phyloP scores from a whole-genome alignment of 257 asterid genomes.

The Nicotiana attenuata region DNA sequence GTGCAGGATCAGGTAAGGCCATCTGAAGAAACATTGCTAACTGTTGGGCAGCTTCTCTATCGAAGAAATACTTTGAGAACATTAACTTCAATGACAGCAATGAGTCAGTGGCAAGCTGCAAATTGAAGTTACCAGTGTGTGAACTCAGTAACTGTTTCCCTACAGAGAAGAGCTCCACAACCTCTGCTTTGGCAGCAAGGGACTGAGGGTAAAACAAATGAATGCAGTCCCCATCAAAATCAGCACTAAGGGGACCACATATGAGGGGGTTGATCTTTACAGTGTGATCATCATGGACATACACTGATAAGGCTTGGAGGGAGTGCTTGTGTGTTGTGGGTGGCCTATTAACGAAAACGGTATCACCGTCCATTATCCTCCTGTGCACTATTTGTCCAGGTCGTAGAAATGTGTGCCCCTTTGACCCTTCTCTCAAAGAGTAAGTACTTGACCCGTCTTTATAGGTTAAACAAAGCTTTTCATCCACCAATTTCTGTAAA shows the following conservation, averaged over 20 bases:
- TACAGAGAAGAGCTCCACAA: slow-evolving; percentile 83
- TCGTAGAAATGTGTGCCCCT: slow-evolving; percentile 83
- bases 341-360: slow-evolving; percentile 87
- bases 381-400: slow-evolving; percentile 93
- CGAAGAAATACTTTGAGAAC: slow-evolving; percentile 45
- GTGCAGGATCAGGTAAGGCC: slow-evolving; percentile 50
- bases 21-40: slow-evolving; percentile 70
- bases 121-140: slow-evolving; percentile 91
- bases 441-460: slow-evolving; percentile 71
- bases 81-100: slow-evolving; percentile 66
- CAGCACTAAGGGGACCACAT: slow-evolving; percentile 95
- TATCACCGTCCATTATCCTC: slow-evolving; percentile 93
- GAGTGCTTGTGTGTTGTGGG: slow-evolving; percentile 99
- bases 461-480: slow-evolving; percentile 72
- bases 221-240: slow-evolving; percentile 92
- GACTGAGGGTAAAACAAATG: slow-evolving; percentile 94
- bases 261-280: slow-evolving; percentile 93
- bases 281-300: slow-evolving; percentile 81
- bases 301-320: slow-evolving; percentile 78
- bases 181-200: slow-evolving; percentile 95
- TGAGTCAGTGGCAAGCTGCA: slow-evolving; percentile 78
- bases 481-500: slow-evolving; percentile 84
- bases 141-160: slow-evolving; percentile 95
- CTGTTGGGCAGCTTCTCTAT: slow-evolving; percentile 59
- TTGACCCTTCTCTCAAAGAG: slow-evolving; percentile 90